Base-by-base conservation (phyloP, 768 basidiomycete genomes). In the Rhodosporidiobolus sp. region DNA sequence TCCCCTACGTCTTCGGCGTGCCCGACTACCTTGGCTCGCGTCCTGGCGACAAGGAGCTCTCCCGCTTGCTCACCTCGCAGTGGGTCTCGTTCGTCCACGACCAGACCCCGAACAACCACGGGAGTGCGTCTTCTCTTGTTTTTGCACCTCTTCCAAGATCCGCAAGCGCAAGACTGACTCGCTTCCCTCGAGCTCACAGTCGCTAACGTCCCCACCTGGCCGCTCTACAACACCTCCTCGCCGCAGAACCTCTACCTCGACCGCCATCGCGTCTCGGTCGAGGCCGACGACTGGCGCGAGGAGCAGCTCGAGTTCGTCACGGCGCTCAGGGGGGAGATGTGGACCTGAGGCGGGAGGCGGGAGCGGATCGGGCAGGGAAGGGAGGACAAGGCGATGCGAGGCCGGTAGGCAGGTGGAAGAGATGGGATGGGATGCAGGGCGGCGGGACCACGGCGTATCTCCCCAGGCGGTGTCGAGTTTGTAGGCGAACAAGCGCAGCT, bases 51-150 rank as follows among this genome's bases (percentile, higher is more conserved):
- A 35, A 57, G 46, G 67, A 67, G n/a, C 57, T 71, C 20, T 57
- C 72, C 26, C 50, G 62, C 10, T 60, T 73, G 26, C 70, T 74
- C 53, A 63, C 60, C 7, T 63, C 65, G 53, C 65, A 67, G 55
- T 73, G 67, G 69, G 48, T 70, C 30, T 66, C 59, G 22, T 77
- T 73, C 67, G 67, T 73, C 48, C 63, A 74, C 69, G 62, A 56
- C 65, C 46, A 49, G 0, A 63, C 67, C 35, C 75, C 75, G 30
- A 76, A 76, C 67, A 69, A 72, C 52, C 54, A 71, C 59, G 54
- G 32, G 9, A 28, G 66, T 64, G 48, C 49, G 61, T 46, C 38
- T 1, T 28, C 4, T 14, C n/a, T n/a, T 34, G 22, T 50, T 20
- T 20, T n/a, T 45, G 26, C 30, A 4, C 3, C 11, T 12, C 38